These are phyloP conservation scores for Kalmanozyma brasiliensis DNA, from an alignment of 1,284 basidiomycete species.

Conservation along the genomic window DNA sequence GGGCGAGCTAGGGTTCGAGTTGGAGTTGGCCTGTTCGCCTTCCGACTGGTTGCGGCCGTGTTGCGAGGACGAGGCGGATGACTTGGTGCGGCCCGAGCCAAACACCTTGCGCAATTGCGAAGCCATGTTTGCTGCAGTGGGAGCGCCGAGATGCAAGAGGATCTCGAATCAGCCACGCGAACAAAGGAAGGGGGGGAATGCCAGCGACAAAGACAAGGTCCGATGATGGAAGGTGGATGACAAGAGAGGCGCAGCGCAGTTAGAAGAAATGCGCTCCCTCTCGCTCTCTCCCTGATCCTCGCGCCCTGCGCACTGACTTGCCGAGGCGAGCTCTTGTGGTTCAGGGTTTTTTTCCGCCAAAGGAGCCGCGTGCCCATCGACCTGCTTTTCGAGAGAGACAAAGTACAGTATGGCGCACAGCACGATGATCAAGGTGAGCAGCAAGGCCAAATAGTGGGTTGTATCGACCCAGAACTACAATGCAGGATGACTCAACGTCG, in stretches of 20 bases:
- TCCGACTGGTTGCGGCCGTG: conserved; percentile 33
- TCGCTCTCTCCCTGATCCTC: too few relatives aligned
- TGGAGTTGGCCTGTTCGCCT: conserved; percentile 25
- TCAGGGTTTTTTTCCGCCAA: conserved; percentile 4
- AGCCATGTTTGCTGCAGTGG: conserved; percentile 26
- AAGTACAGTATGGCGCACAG: conserved; percentile 8
- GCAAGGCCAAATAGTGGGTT: too few relatives aligned
- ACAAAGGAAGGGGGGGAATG: background rate
- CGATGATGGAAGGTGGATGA: conserved; percentile 37
- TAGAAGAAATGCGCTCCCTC: too few relatives aligned
- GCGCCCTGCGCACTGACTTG: too few relatives aligned
- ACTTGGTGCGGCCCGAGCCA: conserved; percentile 50
- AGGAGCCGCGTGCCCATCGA: background rate
- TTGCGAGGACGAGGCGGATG: conserved; percentile 29
- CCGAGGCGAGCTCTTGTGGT: conserved; percentile 5
- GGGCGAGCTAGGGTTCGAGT: conserved; percentile 32
- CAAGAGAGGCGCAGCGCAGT: conserved; percentile 3
- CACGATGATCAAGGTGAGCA: conserved; percentile 21
- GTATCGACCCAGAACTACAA: conserved; percentile 3
- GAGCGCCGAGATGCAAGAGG: conserved; percentile 2
- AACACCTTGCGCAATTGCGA: conserved; percentile 51
- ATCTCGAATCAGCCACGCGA: conserved; percentile 17
- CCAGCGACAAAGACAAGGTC: background rate
- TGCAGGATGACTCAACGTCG: conserved; percentile 35
- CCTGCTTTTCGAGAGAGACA: background rate